Percentiles rank a stretch among this genome's conserved stretches.
Conservation (phyloP, 768 basidiomycete genomes). For the Trametes maxima region DNA sequence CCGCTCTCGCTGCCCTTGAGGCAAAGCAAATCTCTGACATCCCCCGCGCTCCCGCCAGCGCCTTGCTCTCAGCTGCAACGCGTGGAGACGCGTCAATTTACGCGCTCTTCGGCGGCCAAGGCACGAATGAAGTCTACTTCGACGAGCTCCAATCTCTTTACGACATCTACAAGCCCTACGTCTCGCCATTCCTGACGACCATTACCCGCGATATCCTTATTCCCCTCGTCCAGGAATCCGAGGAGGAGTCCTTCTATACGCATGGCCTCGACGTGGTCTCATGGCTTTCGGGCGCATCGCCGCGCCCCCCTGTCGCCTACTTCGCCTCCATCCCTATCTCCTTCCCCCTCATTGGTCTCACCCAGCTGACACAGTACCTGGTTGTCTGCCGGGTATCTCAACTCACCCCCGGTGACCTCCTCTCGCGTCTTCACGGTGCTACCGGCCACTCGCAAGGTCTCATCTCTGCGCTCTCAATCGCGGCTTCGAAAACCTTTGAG, state of each 20-base stretch:
- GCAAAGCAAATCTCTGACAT: constrained; percentile 54
- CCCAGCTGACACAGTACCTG: constrained; percentile 93
- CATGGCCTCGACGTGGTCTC: constrained; percentile 80
- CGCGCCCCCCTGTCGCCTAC: constrained; percentile 82
- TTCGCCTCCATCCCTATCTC: constrained; percentile 93
- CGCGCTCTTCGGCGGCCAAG: constrained; percentile 97
- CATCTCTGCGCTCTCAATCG: constrained; percentile 88
- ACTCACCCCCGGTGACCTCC: constrained; percentile 79
- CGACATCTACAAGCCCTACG: constrained; percentile 89
- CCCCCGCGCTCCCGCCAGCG: constrained; percentile 62
- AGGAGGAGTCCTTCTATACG: constrained; percentile 66
- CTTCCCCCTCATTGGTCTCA: constrained; percentile 93
- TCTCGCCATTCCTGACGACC: constrained; percentile 66
- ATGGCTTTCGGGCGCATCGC: constrained; percentile 75
- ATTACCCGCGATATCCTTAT: constrained; percentile 68
- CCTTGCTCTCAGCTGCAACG: constrained; percentile 65
- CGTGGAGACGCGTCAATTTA: constrained; percentile 75
- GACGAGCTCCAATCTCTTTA: constrained; percentile 92
- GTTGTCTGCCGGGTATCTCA: constrained; percentile 74
- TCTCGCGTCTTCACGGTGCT: constrained; percentile 74
- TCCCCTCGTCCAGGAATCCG: constrained; percentile 65
- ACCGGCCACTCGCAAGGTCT: constrained; percentile 99
- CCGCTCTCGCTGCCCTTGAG: constrained; percentile 71
- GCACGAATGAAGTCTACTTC: constrained; percentile 97
- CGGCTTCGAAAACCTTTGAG: constrained; percentile 75